Percentiles rank a stretch among this genome's conserved stretches.
phyloP scores from a whole-genome alignment of 345 rosid genomes.

The Rhodamnia rubescens region DNA sequence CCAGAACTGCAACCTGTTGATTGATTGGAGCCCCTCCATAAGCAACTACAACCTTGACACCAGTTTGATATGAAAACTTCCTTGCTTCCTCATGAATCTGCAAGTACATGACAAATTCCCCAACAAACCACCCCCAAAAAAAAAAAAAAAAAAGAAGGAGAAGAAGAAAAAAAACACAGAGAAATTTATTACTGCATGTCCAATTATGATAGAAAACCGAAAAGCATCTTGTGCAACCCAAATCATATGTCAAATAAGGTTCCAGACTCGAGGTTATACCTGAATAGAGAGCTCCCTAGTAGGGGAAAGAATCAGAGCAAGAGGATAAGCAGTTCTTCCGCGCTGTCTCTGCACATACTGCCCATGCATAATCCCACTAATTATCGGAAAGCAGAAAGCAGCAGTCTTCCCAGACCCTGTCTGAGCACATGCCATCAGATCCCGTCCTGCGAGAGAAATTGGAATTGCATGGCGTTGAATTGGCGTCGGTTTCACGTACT shows the following conservation, averaged over 20 bases:
- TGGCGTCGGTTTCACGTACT: constrained; percentile 54
- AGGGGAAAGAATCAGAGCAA: constrained; percentile 96
- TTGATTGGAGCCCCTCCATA: constrained; percentile 95
- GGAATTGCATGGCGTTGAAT: constrained; percentile 56
- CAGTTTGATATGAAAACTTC: constrained; percentile 93
- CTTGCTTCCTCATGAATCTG: constrained; percentile 96
- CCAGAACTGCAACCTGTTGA: constrained; percentile 45
- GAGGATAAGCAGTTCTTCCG: constrained; percentile 23
- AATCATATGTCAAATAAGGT: neutral
- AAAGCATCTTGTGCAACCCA: neutral
- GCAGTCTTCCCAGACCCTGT: constrained; percentile 65
- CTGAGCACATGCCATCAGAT: constrained; percentile 63
- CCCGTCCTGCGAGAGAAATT: constrained; percentile 37
- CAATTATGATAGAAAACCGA: neutral
- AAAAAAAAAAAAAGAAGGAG: neutral
- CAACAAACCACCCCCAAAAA: neutral
- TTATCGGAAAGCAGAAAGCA: constrained; percentile 56
- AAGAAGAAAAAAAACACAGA: neutral
- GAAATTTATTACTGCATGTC: neutral
- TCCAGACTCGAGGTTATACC: constrained; percentile 17
- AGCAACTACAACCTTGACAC: constrained; percentile 90
- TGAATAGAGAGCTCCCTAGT: constrained; percentile 93
- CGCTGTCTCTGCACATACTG: constrained; percentile 35
- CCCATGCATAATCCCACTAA: constrained; percentile 47
- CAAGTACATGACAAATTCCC: constrained; percentile 1